These are phyloP conservation scores for Postia placenta DNA, from an alignment of 768 basidiomycete species.

Conservation along the genomic window DNA sequence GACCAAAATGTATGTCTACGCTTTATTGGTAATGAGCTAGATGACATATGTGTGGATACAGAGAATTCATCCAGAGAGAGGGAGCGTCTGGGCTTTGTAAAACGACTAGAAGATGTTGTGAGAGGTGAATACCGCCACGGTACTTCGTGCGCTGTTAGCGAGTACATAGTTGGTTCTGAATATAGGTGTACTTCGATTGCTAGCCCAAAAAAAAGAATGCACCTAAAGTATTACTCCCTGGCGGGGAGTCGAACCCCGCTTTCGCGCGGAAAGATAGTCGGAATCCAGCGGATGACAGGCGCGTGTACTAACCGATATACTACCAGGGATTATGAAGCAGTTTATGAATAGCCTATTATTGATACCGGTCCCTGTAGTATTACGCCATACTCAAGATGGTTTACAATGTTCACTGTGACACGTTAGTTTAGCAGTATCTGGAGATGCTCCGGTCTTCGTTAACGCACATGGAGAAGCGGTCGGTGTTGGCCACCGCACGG, in stretches of 20 bases:
- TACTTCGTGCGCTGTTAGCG: too few relatives aligned
- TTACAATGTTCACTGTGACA: too few relatives aligned
- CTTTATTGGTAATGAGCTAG: not conserved
- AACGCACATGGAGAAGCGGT: too few relatives aligned
- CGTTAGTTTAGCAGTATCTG: too few relatives aligned
- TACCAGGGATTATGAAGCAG: conserved; percentile 14
- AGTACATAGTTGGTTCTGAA: too few relatives aligned
- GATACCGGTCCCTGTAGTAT: too few relatives aligned
- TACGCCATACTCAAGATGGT: too few relatives aligned
- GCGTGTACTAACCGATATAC: conserved; percentile 21
- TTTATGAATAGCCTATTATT: too few relatives aligned
- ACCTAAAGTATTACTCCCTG: conserved; percentile 15
- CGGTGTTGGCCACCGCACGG: too few relatives aligned
- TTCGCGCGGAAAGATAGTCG: conserved; percentile 19
- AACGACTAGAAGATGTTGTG: not conserved
- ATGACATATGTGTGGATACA: too few relatives aligned
- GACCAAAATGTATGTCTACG: conserved; percentile 40
- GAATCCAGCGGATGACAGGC: conserved; percentile 15
- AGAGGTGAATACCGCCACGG: not conserved
- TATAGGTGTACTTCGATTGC: too few relatives aligned
- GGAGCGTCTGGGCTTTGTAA: conserved; percentile 18
- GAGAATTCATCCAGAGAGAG: conserved; percentile 14
- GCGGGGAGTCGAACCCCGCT: conserved; percentile 29
- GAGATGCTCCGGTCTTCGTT: too few relatives aligned
- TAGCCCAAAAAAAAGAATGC: not conserved